Evolutionary conservation across 75 land plant species (phyloP).

Genomic region (Sequoiadendron giganteum): DNA sequence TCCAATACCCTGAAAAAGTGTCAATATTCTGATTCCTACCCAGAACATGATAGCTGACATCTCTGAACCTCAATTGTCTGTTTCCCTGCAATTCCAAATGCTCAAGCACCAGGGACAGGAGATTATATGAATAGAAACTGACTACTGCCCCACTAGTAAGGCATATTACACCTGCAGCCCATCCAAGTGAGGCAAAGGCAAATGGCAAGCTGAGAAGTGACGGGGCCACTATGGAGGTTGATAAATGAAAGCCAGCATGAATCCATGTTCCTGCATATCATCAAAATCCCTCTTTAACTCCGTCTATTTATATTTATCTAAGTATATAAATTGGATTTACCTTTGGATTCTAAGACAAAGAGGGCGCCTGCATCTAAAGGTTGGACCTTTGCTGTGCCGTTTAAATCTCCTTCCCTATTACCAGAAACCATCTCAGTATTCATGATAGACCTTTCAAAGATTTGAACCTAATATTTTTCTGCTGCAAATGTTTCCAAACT

Average conservation of each 20-base stretch:
- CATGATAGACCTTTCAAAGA: neutral
- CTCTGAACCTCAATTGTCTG: constrained; percentile 64
- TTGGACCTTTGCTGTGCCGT: neutral
- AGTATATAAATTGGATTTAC: too few relatives aligned
- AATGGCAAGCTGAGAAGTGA: constrained; percentile 71
- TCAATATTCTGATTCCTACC: constrained; percentile 23
- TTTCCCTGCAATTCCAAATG: constrained; percentile 54
- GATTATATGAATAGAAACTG: constrained; percentile 73
- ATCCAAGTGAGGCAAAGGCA: constrained; percentile 63
- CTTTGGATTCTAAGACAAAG: too few relatives aligned
- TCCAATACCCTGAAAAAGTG: too few relatives aligned
- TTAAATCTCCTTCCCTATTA: neutral
- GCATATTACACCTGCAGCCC: constrained; percentile 47
- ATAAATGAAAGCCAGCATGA: constrained; percentile 80
- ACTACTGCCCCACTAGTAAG: constrained; percentile 48
- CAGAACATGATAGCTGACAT: constrained; percentile 58
- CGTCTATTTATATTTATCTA: too few relatives aligned
- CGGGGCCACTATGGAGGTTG: constrained; percentile 79
- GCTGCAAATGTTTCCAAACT: too few relatives aligned
- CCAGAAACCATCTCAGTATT: neutral
- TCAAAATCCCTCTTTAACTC: neutral
- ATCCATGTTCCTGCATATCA: constrained; percentile 62
- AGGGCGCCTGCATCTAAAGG: too few relatives aligned
- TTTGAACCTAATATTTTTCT: too few relatives aligned
- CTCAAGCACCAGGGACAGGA: constrained; percentile 64